Percentiles rank a stretch among this genome's conserved stretches.
These are phyloP conservation scores for Polyrhizophydium stewartii DNA, from an alignment of 371 early-diverging fungal genomes.

Conservation along the genomic window DNA sequence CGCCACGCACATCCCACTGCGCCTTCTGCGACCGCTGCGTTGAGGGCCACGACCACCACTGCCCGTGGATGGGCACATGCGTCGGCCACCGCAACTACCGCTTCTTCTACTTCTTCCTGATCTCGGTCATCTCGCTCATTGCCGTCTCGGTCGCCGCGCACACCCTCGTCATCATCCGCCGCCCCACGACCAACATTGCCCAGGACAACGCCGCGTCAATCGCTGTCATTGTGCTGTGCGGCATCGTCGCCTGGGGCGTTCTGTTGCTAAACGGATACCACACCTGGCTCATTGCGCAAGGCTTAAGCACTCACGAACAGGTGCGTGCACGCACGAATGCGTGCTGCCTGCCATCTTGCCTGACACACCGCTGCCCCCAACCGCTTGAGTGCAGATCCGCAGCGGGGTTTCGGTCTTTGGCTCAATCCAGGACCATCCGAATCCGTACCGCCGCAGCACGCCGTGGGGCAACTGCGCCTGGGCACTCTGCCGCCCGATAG, in stretches of 20 bases:
- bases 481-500: too few species aligned
- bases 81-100: constrained; percentile 89
- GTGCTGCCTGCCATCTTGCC: not conserved
- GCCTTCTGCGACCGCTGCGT: constrained; percentile 87
- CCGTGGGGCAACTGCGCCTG: too few species aligned
- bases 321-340: constrained; percentile 22
- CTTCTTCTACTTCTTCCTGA: constrained; percentile 72
- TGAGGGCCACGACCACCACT: constrained; percentile 50
- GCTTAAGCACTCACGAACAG: constrained; percentile 87
- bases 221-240: constrained; percentile 42
- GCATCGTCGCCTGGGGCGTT: constrained; percentile 61
- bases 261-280: constrained; percentile 73
- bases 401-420: too few species aligned
- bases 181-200: not conserved
- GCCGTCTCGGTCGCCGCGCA: constrained; percentile 55
- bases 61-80: constrained; percentile 92
- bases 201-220: not conserved
- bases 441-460: too few species aligned
- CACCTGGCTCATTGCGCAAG: constrained; percentile 60
- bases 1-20: constrained; percentile 87
- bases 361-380: too few species aligned
- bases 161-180: constrained; percentile 48
- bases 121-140: constrained; percentile 24
- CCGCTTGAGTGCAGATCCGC: too few species aligned
- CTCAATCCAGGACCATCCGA: too few species aligned